Percentiles rank a stretch among this genome's conserved stretches.
These are phyloP conservation scores for Lachnellula subtilissima DNA, from an alignment of 2,329 filamentous ascomycete genomes.

Conservation along the genomic window DNA sequence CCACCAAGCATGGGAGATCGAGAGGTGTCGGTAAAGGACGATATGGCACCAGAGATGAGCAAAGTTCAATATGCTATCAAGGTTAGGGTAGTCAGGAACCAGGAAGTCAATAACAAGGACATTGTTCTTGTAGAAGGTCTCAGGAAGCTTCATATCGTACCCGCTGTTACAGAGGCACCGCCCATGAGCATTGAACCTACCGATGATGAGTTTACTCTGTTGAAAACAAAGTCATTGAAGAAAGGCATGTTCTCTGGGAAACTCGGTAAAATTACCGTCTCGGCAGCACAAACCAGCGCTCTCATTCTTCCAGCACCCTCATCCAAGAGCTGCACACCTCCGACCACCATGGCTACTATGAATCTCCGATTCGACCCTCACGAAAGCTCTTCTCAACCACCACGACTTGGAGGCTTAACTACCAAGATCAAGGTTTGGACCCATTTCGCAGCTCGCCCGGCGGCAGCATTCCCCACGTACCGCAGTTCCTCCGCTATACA, in stretches of 20 bases:
- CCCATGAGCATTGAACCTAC: conserved; percentile 24
- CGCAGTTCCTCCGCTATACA: conserved; percentile 14
- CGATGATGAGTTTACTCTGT: conserved; percentile 24
- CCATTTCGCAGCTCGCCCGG: conserved; percentile 24
- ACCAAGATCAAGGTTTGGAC: conserved; percentile 29
- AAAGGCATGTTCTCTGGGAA: conserved; percentile 33
- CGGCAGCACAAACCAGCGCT: conserved; percentile 27
- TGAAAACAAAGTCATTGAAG: conserved; percentile 26
- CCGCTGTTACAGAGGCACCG: conserved; percentile 26
- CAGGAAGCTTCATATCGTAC: conserved; percentile 26
- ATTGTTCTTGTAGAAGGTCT: conserved; percentile 21
- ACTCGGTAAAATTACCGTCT: conserved; percentile 30
- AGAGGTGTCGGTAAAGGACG: conserved; percentile 20
- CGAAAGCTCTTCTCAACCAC: conserved; percentile 22
- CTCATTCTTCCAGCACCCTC: conserved; percentile 26
- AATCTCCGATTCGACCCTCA: conserved; percentile 31
- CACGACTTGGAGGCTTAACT: conserved; percentile 27
- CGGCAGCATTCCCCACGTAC: conserved; percentile 17
- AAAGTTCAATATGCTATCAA: conserved; percentile 28
- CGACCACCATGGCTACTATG: conserved; percentile 28
- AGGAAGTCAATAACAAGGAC: conserved; percentile 20
- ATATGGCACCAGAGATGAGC: conserved; percentile 29
- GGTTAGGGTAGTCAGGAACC: conserved; percentile 23
- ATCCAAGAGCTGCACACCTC: conserved; percentile 3
- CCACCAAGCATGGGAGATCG: conserved; percentile 30